Base-by-base conservation (phyloP, 2,329 filamentous ascomycete genomes). In the Metarhizium anisopliae region DNA sequence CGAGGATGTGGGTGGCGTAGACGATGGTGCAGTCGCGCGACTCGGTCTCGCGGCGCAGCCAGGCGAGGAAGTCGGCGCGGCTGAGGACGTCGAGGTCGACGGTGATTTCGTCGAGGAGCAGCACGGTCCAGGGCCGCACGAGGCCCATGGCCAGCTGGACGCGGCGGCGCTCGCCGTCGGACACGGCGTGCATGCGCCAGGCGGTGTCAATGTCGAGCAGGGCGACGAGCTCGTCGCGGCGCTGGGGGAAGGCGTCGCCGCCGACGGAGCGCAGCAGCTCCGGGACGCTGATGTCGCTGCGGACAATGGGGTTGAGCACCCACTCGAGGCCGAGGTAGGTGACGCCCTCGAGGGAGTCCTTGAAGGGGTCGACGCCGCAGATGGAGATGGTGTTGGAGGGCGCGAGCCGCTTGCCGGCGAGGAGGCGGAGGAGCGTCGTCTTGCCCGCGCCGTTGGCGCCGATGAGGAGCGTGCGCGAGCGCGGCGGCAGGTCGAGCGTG, bases 371-470 rank as follows among this genome's bases (percentile, higher is more conserved):
- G 51, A 90, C 83, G 60, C 89, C 90, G 51, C 83, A 87, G 59
- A 99, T 86, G 65, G 75, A 77, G 69, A 99, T 89, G 61, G 85
- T 84, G 67, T 81, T 77, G 54, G 77, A 74, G 0, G 94, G 93
- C 1, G 93, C 88, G 65, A 99, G 89, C 56, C 92, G 90, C 77
- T 97, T 97, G 68, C 94, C 94, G 18, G 92, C 90, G 58, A 99
- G 84, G 49, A 99, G 87, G 58, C 92, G 92, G 50, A 99, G 86
- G 56, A 99, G 85, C 0, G 94, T 99, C 8, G 94, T 97, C 76
- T 99, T 99, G 62, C 94, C 94, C 20, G 94, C 93, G 60, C 94
- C 94, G 72, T 99, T 99, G 69, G 94, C 93, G 65, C 94, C 94
- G 67, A 97, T 95, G 45, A 97, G 80, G 14, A 97, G 82, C 2